phyloP scores from a whole-genome alignment of 768 basidiomycete genomes.

The Panus rudis region DNA sequence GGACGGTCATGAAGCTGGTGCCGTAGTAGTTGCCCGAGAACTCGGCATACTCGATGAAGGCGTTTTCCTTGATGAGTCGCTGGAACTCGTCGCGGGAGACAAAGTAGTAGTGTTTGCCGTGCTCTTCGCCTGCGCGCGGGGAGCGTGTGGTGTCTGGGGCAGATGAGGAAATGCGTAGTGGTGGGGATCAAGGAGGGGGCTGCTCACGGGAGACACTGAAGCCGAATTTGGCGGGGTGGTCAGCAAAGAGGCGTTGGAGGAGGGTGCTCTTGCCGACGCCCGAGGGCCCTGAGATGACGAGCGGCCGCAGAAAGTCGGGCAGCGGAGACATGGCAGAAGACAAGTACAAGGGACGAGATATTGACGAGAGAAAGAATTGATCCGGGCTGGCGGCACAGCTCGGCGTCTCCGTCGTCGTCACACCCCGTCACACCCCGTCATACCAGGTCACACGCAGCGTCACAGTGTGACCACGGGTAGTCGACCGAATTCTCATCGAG shows the following conservation, averaged over 20 bases:
- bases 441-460: too few species aligned
- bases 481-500: conserved; percentile 11
- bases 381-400: too few species aligned
- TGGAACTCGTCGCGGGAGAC: conserved; percentile 66
- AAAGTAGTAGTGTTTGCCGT: conserved; percentile 88
- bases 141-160: conserved; percentile 78
- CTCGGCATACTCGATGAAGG: conserved; percentile 92
- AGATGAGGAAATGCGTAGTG: conserved; percentile 8
- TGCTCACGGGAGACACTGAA: conserved; percentile 86
- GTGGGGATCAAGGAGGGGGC: conserved; percentile 5
- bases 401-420: too few species aligned
- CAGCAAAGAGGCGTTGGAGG: conserved; percentile 69
- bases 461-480: too few species aligned
- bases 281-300: conserved; percentile 86
- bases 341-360: conserved; percentile 1
- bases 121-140: conserved; percentile 73
- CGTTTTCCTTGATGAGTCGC: conserved; percentile 56
- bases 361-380: neutral
- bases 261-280: conserved; percentile 95
- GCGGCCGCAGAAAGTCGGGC: conserved; percentile 55
- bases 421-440: too few species aligned
- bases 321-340: conserved; percentile 20
- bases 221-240: conserved; percentile 79
- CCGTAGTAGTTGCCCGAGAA: conserved; percentile 92
- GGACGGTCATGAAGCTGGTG: conserved; percentile 77